Evolutionary conservation across 2,329 filamentous ascomycete species (phyloP).

Genomic region (Paraphaeosphaeria minitans): DNA sequence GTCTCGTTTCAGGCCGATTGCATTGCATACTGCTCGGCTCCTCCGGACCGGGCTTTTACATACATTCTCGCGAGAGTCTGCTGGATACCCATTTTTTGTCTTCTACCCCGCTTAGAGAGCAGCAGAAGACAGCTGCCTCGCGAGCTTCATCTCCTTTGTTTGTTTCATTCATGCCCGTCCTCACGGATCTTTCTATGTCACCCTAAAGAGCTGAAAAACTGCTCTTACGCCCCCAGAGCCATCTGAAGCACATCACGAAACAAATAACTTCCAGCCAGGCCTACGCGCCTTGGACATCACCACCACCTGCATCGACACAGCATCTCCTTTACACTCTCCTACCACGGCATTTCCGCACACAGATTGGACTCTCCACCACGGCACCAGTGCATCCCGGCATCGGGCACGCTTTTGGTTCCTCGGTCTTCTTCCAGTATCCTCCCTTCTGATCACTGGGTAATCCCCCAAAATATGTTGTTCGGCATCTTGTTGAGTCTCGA

Average conservation of each 20-base stretch:
- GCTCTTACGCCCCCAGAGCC: slow-evolving; percentile 35
- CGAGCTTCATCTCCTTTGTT: slow-evolving; percentile 44
- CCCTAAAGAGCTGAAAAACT: slow-evolving; percentile 35
- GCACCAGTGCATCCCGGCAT: slow-evolving; percentile 6
- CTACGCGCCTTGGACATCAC: slow-evolving; percentile 38
- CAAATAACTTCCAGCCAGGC: slow-evolving; percentile 34
- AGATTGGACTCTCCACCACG: slow-evolving; percentile 23
- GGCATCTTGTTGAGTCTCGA: slow-evolving; percentile 15
- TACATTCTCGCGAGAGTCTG: slow-evolving; percentile 30
- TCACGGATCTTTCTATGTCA: slow-evolving; percentile 38
- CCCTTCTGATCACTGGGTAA: slow-evolving; percentile 12
- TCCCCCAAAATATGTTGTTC: slow-evolving; percentile 15
- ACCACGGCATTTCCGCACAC: slow-evolving; percentile 22
- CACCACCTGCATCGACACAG: slow-evolving; percentile 18
- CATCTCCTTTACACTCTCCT: slow-evolving; percentile 25
- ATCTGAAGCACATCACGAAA: slow-evolving; percentile 43
- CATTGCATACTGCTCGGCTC: slow-evolving; percentile 39
- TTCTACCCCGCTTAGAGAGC: slow-evolving; percentile 30
- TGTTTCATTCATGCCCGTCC: slow-evolving; percentile 33
- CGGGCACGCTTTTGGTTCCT: slow-evolving; percentile 11
- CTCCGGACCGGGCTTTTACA: slow-evolving; percentile 26
- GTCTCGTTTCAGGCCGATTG: slow-evolving; percentile 32
- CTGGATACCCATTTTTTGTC: slow-evolving; percentile 35
- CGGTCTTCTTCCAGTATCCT: slow-evolving; percentile 18
- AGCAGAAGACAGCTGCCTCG: slow-evolving; percentile 36